Conservation (phyloP, 192 early-diverging fungal genomes). For the Backusella mclennaniae region DNA sequence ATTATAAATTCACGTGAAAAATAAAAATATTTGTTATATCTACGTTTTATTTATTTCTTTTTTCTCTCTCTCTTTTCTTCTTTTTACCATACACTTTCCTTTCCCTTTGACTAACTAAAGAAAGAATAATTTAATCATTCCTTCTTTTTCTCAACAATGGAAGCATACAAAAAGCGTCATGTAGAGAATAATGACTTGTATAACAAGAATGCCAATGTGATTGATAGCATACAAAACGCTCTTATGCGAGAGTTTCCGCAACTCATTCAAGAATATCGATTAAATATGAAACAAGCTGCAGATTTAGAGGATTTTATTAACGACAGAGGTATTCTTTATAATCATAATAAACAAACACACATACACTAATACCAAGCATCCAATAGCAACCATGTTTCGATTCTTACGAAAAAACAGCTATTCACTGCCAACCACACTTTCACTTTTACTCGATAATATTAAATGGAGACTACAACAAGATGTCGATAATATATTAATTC, state of each 20-base stretch:
- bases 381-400: conserved; percentile 41
- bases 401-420: conserved; percentile 32
- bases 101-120: background rate
- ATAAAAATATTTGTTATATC: background rate
- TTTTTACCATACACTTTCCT: background rate
- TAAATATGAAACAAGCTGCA: background rate
- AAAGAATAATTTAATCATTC: background rate
- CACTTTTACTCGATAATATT: conserved; percentile 30
- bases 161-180: background rate
- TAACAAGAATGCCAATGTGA: background rate
- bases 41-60: background rate
- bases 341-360: no score
- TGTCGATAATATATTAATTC: conserved; percentile 23
- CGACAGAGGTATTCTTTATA: conserved; percentile 17
- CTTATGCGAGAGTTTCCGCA: conserved; percentile 27
- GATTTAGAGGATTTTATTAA: conserved; percentile 26
- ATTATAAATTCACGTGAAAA: conserved; percentile 2
- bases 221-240: conserved; percentile 32
- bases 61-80: background rate
- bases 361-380: no score
- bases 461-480: conserved; percentile 37
- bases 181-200: conserved; percentile 15
- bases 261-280: conserved; percentile 19
- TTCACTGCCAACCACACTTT: conserved; percentile 29
- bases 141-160: conserved; percentile 12